Percentiles rank a stretch among this genome's conserved stretches.
phyloP scores from a whole-genome alignment of 331 rosid genomes.

The Pyracantha coccinea region DNA sequence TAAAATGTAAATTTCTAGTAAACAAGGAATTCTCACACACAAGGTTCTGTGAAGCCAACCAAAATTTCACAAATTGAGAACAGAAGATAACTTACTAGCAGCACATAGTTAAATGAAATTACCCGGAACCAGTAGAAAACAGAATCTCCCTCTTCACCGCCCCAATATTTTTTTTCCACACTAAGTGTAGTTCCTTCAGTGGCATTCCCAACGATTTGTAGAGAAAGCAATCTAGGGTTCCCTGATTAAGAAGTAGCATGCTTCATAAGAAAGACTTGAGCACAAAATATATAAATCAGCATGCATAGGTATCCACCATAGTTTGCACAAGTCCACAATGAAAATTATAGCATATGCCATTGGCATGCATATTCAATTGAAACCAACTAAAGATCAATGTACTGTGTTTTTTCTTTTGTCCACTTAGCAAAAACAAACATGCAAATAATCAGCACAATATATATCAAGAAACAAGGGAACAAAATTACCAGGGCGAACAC shows the following conservation, averaged over 20 bases:
- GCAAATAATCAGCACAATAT: not conserved
- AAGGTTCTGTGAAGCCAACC: not conserved
- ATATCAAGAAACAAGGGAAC: constrained; percentile 7
- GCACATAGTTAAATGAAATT: constrained; percentile 22
- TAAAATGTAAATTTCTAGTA: not conserved
- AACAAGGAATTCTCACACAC: not conserved
- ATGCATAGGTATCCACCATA: not conserved
- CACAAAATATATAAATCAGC: constrained; percentile 7
- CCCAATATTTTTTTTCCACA: constrained; percentile 82
- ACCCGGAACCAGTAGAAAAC: constrained; percentile 93
- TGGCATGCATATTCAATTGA: not conserved
- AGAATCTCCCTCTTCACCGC: constrained; percentile 95
- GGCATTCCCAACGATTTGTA: constrained; percentile 58
- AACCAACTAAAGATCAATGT: not conserved
- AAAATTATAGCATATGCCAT: not conserved
- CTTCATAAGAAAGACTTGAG: constrained; percentile 17
- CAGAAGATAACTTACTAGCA: not conserved
- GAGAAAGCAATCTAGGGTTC: constrained; percentile 72
- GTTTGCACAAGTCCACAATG: not conserved
- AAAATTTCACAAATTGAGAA: not conserved
- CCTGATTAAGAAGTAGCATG: constrained; percentile 49
- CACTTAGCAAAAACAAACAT: not conserved
- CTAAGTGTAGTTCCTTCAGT: constrained; percentile 72
- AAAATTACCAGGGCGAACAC: constrained; percentile 72
- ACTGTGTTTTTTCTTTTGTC: not conserved